Evolutionary conservation across 441 rosid genomes (phyloP), one percentile per base, ranked within the genome.

Genomic region (Erysimum pusillum): DNA sequence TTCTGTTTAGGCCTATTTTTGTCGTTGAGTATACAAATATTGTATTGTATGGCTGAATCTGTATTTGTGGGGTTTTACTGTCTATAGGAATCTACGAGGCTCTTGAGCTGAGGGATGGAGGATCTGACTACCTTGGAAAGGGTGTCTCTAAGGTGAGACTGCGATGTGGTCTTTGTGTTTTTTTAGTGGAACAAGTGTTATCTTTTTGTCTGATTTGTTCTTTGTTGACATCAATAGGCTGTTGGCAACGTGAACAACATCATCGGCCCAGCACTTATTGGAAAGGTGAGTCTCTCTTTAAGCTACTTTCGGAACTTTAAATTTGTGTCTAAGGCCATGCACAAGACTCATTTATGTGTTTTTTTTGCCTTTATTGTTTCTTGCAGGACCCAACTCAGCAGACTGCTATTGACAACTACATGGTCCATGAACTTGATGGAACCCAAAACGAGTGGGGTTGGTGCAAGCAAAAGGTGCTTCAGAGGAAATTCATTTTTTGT

Each of bases 371-470:
- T 4, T 58, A 3, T 42, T 79, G 17, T 45, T 60, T 68, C 38
- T 9, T 35, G 11, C 80, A 96, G 98, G 93, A 96, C 84, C 99
- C 99, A 79, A 84, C 92, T 46, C 90, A 96, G 60, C 99, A 93
- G 81, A 70, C 83, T 71, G 96, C 82, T 48, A 85, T 93, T 76
- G 99, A 96, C 60, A 89, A 87, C 73, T 83, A 75, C 80, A 91
- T 96, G 98, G 99, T 96, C 73, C 97, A 93, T 67, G 87, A 91
- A 73, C 97, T 93, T 53, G 99, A 96, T 70, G 98, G 97, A 73
- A 96, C 98, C 52, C 88, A 86, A 12, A 96, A 93, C 10, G 99
- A 93, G 82, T 96, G 99, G 98, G 99, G 98, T 31, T 96, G 99
- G 99, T 96, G 99, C 89, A 96, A 96, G 69, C 97, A 93, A 71